Evolutionary conservation across 2,329 filamentous ascomycete genomes (phyloP), one percentile per base, ranked within the genome.

Genomic region (Tolypocladium ophioglossoides): DNA sequence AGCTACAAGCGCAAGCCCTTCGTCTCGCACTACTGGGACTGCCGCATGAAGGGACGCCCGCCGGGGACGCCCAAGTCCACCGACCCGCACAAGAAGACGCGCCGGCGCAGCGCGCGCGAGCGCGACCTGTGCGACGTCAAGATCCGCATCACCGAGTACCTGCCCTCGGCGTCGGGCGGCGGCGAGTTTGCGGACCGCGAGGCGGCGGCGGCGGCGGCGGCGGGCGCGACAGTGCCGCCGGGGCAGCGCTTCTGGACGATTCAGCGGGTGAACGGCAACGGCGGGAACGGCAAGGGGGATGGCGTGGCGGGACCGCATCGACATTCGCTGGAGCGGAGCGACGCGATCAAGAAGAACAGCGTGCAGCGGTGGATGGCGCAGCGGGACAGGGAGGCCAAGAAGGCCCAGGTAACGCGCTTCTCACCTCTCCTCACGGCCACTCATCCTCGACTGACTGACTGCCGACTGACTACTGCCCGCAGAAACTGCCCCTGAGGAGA

Each of bases 101-200:
- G 88, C 39, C 91, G 89, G 70, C 83, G 88, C 30, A 83, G 79
- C 38, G 85, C 85, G n/a, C 77, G 88, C 44, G 83, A 88, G 67
- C 78, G 86, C 14, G 86, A 91, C 70, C 76, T 91, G n/a, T 92
- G 88, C 66, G 87, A 91, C 67, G 87, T 91, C 59, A 91, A 91
- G 71, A 90, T 91, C 67, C 91, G 91, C 68, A 89, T 91, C 56
- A 90, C 86, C 3, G 87, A 91, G 68, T 89, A 88, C 70, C 85
- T 86, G 53, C 80, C 85, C 24, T 0, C 22, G 4, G 22, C 22
- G 22, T 5, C 22, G 5, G 41, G 24, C 41, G 41, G 16, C 41
- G 7, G 78, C 66, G 68, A 72, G 1, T 67, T 70, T 20, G 63
- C 73, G 44, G 66, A 68, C 47, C 60, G 61, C n/a, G 63, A 64